Base-by-base conservation (phyloP, 2,329 filamentous ascomycete species). In the Ceratocystis cubensis region DNA sequence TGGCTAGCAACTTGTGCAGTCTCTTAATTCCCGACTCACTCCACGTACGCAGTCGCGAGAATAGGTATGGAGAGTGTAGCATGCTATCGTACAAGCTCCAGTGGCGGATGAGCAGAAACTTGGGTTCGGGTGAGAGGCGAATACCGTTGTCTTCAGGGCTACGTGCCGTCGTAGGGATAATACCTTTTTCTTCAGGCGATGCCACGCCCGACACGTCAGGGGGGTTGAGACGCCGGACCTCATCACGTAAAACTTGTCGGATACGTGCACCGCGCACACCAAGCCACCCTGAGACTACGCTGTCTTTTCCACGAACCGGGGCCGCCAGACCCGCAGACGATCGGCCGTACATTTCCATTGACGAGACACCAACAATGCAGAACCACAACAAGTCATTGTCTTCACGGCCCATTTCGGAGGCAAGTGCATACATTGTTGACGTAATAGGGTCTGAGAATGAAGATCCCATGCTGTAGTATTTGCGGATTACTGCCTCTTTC, bases 81-180 rank as follows among this genome's bases (percentile, higher is more conserved):
- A 99, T 97, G 74, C 91, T 96, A 73, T 99, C 94, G 75, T 97
- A 97, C 15, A 99, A 80, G 71, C 91, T 96, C 94, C 94, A 99
- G 74, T 99, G 94, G 44, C 94, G 82, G 65, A 97, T 89, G 0
- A 99, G 83, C 30, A 97, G 82, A 71, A 99, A 96, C 50, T 89
- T 88, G 8, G 94, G 95, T 73, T 99, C 94, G 0, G 94, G 94
- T 0, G 92, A 96, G 48, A 99, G 79, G 25, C 92, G 86, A 70
- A 99, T 97, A 63, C 91, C 88, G 8, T 86, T 95, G 75, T 99
- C 94, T 65, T 92, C 93, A 5, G 94, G 91, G 69, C 88, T 94
- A 69, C 88, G 82, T 6, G 91, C 92, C 25, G 90, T 91, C 0
- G 91, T 96, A 6, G 90, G 91, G 65, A 96, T 96, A 65, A 93